Evolutionary conservation across 179 eudicot genomes (phyloP), one percentile per base, ranked within the genome.

Genomic region (Beta corolliflora): DNA sequence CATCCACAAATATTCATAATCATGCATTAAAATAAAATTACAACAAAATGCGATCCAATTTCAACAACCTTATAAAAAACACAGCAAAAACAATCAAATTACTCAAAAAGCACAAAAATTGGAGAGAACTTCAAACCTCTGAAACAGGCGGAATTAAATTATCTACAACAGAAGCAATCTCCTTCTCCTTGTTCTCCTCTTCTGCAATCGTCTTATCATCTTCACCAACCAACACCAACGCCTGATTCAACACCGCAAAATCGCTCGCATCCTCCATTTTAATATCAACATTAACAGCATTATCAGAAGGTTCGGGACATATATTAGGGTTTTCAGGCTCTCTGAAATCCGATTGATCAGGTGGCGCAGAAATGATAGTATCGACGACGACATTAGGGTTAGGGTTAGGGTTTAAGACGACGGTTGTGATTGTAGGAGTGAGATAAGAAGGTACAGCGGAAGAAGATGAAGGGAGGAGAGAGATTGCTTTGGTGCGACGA

Each of bases 401-500:
- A 25, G 29, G 29, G 29, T 25, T 23, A 64, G 87, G 56, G 83
- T 82, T 79, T 25, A 85, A 52, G 77, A 81, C 76, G 44, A 81
- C 21, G 73, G 72, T 31, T 75, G 68, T 6, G 77, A 58, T 36
- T 73, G 69, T 9, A 71, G 71, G 5, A 81, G 81, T 3, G 77
- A 81, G 1, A 9, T 45, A 15, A 53, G 14, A 15, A 53, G 14
- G 23, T 58, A 18, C 7, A 81, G 81, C 15, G 53, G 86, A 75
- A 64, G 88, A 54, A 36, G 85, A 58, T 63, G 88, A 52, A 13
- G 74, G 84, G 85, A 89, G 89, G 86, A 85, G 89, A 53, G 94
- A 83, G 79, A 91, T 91, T 80, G 98, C 92, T 59, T 80, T 83
- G 78, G 84, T 68, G 68, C 99, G 95, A 76, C 99, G 97, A 80